Conservation (phyloP, 1,284 basidiomycete genomes). For the Mixia osmundae region DNA sequence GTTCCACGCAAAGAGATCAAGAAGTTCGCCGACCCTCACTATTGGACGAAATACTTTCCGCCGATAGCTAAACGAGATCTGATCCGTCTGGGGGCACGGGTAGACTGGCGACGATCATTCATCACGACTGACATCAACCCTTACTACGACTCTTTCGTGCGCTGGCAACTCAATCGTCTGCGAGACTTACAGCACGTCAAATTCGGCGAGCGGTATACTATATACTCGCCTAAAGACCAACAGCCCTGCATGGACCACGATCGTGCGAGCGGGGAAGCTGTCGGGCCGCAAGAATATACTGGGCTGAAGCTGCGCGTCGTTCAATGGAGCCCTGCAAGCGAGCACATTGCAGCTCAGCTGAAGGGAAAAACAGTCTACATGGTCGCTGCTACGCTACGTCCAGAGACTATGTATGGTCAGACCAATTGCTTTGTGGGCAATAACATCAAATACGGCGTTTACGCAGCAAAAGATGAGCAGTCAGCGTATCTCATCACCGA, state of each 20-base stretch:
- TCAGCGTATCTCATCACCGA: conserved; percentile 64
- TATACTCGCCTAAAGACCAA: conserved; percentile 97
- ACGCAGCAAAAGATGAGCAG: conserved; percentile 56
- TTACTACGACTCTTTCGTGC: conserved; percentile 90
- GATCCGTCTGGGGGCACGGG: conserved; percentile 64
- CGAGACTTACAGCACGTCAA: conserved; percentile 70
- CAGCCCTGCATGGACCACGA: conserved; percentile 99
- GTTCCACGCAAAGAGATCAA: conserved; percentile 77
- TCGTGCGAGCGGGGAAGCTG: conserved; percentile 76
- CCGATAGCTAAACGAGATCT: conserved; percentile 70
- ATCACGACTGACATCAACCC: conserved; percentile 88
- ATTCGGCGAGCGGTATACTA: conserved; percentile 95
- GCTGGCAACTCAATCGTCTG: conserved; percentile 96
- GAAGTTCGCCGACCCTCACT: conserved; percentile 74
- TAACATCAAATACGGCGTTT: conserved; percentile 75
- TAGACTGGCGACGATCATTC: conserved; percentile 94
- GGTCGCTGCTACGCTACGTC: conserved; percentile 83
- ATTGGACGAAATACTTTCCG: conserved; percentile 91
- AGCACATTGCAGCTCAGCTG: conserved; percentile 32
- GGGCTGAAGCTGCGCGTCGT: conserved; percentile 84
- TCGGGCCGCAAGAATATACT: conserved; percentile 92
- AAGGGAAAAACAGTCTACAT: conserved; percentile 65
- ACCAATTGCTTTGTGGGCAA: conserved; percentile 96
- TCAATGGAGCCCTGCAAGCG: conserved; percentile 45
- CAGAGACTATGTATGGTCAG: conserved; percentile 98